Evolutionary conservation across 108 stramenopile genomes (phyloP).

Genomic region (Nitzschia sp.): DNA sequence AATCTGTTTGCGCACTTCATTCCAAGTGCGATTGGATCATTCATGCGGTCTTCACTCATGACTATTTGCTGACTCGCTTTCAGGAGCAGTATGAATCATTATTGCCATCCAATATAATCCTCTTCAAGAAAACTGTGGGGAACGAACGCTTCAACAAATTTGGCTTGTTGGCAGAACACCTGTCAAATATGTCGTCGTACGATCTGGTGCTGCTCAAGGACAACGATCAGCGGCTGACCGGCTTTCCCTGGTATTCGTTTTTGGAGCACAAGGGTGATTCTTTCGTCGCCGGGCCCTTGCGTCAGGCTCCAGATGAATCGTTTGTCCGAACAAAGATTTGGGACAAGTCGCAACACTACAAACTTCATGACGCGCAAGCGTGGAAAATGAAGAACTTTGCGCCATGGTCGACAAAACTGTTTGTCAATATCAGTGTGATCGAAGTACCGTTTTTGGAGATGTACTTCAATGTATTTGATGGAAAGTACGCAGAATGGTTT

Average conservation of each 20-base stretch:
- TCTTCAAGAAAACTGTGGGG: neutral
- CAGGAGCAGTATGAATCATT: neutral
- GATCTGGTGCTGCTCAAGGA: slow-evolving; percentile 11
- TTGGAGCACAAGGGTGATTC: slow-evolving; percentile 10
- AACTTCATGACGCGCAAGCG: slow-evolving; percentile 16
- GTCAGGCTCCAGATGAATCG: slow-evolving; percentile 12
- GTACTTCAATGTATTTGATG: slow-evolving; percentile 32
- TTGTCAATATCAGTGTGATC: neutral
- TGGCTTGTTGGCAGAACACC: neutral
- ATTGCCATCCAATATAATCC: neutral
- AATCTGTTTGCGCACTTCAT: neutral
- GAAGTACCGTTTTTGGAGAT: slow-evolving; percentile 27
- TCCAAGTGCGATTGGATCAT: slow-evolving; percentile 14
- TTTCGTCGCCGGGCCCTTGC: slow-evolving; percentile 13
- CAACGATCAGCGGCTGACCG: slow-evolving; percentile 15
- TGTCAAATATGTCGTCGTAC: neutral
- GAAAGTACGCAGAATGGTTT: slow-evolving; percentile 20
- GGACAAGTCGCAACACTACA: slow-evolving; percentile 13
- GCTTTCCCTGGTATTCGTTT: slow-evolving; percentile 20
- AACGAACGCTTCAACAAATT: slow-evolving; percentile 20
- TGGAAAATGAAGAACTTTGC: slow-evolving; percentile 9
- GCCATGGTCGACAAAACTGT: neutral
- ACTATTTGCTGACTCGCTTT: neutral
- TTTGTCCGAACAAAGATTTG: slow-evolving; percentile 5
- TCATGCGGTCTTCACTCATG: slow-evolving; percentile 6